These are phyloP conservation scores for Echria macrotheca DNA, from an alignment of 495 filamentous ascomycete species.

Conservation along the genomic window DNA sequence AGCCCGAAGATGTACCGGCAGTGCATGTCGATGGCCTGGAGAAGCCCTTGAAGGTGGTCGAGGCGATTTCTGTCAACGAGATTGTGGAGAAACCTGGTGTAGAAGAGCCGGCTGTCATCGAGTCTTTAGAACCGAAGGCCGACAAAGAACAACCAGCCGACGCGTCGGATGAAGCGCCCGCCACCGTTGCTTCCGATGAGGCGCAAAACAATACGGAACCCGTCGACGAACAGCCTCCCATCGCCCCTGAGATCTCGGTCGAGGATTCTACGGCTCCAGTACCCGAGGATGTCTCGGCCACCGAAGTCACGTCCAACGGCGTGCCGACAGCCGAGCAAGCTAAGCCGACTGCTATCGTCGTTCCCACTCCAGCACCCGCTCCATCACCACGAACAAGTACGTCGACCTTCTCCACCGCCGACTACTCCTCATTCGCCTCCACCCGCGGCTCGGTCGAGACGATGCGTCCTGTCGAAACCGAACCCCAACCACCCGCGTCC, in stretches of 20 bases:
- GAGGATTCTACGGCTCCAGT: neutral
- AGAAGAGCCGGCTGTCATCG: neutral
- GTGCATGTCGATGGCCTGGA: neutral
- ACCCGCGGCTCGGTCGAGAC: slow-evolving; percentile 22
- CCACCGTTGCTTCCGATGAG: too few species aligned
- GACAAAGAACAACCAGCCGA: too few species aligned
- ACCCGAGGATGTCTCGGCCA: neutral
- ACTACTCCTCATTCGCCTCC: neutral
- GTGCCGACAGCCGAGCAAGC: neutral
- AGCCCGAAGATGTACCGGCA: neutral
- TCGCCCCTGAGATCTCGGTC: too few species aligned
- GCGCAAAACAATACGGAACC: too few species aligned
- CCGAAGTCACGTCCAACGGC: neutral
- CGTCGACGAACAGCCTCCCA: too few species aligned
- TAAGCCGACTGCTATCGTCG: neutral
- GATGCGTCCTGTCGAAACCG: slow-evolving; percentile 3
- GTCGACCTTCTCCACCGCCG: neutral
- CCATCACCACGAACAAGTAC: neutral
- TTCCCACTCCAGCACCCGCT: neutral
- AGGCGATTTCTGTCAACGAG: neutral
- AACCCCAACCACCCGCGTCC: neutral
- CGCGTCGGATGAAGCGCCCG: too few species aligned
- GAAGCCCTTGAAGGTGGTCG: neutral
- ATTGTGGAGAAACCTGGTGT: neutral
- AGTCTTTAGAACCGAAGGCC: neutral